Conservation (phyloP, 352 stramenopile species). For the Pythium inflatum region DNA sequence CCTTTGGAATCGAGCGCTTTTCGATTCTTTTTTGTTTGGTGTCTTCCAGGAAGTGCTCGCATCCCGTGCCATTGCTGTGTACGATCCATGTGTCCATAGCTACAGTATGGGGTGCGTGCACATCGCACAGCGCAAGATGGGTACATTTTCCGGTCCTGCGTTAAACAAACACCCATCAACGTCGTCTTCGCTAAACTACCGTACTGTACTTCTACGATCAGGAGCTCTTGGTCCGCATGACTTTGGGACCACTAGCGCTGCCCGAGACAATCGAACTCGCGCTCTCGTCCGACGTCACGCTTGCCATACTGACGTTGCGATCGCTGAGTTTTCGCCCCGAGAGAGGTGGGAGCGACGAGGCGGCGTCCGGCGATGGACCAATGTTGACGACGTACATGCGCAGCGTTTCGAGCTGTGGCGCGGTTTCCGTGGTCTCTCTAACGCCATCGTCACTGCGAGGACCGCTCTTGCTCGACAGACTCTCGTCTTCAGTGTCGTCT, state of each 20-base stretch:
- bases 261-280: slow-evolving; percentile 18
- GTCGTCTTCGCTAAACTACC: too few species aligned
- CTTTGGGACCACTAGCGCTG: too few species aligned
- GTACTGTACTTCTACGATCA: not conserved
- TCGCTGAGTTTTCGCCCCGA: slow-evolving; percentile 32
- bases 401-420: slow-evolving; percentile 55
- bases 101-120: too few species aligned
- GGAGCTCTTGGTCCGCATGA: not conserved
- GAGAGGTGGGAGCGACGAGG: slow-evolving; percentile 3
- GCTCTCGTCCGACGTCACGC: slow-evolving; percentile 31
- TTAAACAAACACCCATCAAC: too few species aligned
- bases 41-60: too few species aligned
- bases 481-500: slow-evolving; percentile 37
- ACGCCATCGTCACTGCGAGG: slow-evolving; percentile 14
- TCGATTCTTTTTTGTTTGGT: too few species aligned
- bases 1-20: too few species aligned
- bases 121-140: too few species aligned
- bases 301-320: slow-evolving; percentile 21
- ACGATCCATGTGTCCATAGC: too few species aligned
- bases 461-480: slow-evolving; percentile 18
- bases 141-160: too few species aligned
- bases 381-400: slow-evolving; percentile 58
- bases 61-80: too few species aligned
- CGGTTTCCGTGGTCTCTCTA: slow-evolving; percentile 22
- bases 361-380: slow-evolving; percentile 4